These are phyloP conservation scores for Wickerhamomyces kurtzmanii DNA, from an alignment of 805 yeast species.

Conservation along the genomic window DNA sequence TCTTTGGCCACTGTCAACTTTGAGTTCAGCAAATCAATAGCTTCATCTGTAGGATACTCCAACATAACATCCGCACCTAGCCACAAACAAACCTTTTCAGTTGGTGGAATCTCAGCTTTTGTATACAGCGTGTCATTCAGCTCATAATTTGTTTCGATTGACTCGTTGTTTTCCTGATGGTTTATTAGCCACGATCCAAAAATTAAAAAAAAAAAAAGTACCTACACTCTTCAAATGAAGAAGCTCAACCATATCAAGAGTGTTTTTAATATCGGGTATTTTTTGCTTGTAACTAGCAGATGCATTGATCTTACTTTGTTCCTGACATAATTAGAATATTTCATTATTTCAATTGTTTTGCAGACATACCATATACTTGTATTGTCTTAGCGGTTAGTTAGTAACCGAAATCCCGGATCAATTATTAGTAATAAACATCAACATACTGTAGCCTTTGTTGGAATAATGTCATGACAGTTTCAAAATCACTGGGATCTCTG, in stretches of 20 bases:
- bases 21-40: constrained; percentile 53
- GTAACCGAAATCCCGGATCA: not conserved
- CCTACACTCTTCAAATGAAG: constrained; percentile 38
- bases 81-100: constrained; percentile 77
- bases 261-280: constrained; percentile 88
- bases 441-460: constrained; percentile 86
- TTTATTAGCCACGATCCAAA: too few species aligned
- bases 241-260: constrained; percentile 62
- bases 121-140: constrained; percentile 89
- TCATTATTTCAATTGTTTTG: constrained; percentile 15
- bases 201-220: constrained; percentile 3
- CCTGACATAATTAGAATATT: constrained; percentile 20
- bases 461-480: constrained; percentile 56
- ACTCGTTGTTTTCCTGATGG: constrained; percentile 23
- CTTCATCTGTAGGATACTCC: constrained; percentile 88
- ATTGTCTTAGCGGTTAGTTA: constrained; percentile 39
- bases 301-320: constrained; percentile 27
- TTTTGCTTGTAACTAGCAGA: constrained; percentile 42
- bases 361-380: constrained; percentile 67
- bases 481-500: constrained; percentile 62
- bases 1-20: constrained; percentile 56
- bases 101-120: constrained; percentile 60
- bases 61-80: constrained; percentile 98
- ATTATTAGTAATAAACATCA: constrained; percentile 7
- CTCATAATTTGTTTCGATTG: constrained; percentile 75